Evolutionary conservation across 2,329 filamentous ascomycete genomes (phyloP).

Genomic region (Tolypocladium sp.): DNA sequence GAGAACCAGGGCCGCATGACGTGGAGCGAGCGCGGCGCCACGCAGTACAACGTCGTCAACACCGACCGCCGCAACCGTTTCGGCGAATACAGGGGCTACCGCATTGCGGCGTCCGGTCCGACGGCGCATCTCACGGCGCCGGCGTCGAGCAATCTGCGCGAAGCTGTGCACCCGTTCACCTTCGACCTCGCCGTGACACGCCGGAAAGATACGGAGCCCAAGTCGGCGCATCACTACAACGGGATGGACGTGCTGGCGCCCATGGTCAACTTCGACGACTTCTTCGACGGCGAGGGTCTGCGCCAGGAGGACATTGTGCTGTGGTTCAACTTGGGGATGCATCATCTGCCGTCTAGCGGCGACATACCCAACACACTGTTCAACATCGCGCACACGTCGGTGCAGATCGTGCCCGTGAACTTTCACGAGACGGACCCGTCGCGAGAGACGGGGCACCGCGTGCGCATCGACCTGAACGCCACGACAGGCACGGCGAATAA

Average conservation of each 20-base stretch:
- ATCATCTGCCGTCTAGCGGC: conserved; percentile 43
- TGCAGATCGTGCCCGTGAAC: background rate
- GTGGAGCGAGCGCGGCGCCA: conserved; percentile 37
- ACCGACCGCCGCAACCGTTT: conserved; percentile 35
- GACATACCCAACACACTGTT: conserved; percentile 37
- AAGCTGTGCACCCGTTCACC: conserved; percentile 37
- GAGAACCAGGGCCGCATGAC: conserved; percentile 35
- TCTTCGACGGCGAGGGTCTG: conserved; percentile 30
- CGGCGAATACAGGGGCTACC: conserved; percentile 43
- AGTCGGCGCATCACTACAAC: conserved; percentile 34
- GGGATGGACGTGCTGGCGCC: conserved; percentile 35
- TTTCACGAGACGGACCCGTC: background rate
- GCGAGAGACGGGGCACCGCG: background rate
- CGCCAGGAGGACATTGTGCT: conserved; percentile 32
- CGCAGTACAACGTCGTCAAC: conserved; percentile 42
- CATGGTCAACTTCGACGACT: conserved; percentile 37
- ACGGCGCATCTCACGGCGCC: conserved; percentile 29
- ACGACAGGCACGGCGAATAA: background rate
- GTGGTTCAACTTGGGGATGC: conserved; percentile 46
- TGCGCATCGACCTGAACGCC: background rate
- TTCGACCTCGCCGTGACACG: conserved; percentile 41
- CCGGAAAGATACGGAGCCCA: conserved; percentile 43
- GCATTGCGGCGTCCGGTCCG: background rate
- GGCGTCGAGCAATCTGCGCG: conserved; percentile 35
- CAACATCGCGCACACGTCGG: conserved; percentile 2